Base-by-base conservation (phyloP, 1,139 yeast genomes). In the Geotrichum candidum region DNA sequence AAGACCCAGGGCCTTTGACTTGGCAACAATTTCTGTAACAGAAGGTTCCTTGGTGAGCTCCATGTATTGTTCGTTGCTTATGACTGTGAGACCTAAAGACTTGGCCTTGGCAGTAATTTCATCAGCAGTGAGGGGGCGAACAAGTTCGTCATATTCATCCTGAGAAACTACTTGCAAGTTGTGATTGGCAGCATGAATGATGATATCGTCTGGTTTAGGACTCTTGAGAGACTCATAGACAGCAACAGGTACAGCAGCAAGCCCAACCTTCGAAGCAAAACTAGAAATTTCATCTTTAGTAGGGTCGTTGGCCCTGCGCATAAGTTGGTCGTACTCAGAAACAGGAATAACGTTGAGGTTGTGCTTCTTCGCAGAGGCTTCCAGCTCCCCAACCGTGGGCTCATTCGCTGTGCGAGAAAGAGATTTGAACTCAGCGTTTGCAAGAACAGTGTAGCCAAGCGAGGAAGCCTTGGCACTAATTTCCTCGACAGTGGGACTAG, bases 231-330 rank as follows among this genome's bases (percentile, higher is more conserved):
- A 45, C 23, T 56, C 55, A 35, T 58, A 57, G 11, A 59, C 45
- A 33, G 57, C 23, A 51, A 55, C 63, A 23, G 75, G 61, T 1
- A 77, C 53, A 3, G 76, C 72, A 41, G 73, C 65, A 61, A 74
- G 65, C 5, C 74, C 75, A 11, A 72, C 62, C 13, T 62, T 68
- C 4, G 60, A 52, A 1, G 77, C 79, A 61, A 73, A 74, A 10
- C 65, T 61, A 9, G 53, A 59, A 35, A 79, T 62, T 59, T 77
- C 75, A 2, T 71, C 63, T 31, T 51, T 53, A 18, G 59, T 56
- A 10, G 65, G 65, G 4, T 61, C 56, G 3, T 53, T 54, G 9
- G 59, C 59, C 11, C 46, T 18, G 25, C 60, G 56, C n/a, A 55
- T 18, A 18, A 61, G 59, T 3, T 46, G 52, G 18, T 52, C 41